Base-by-base conservation (phyloP, 2,329 filamentous ascomycete genomes). In the Aureobasidium namibiae region DNA sequence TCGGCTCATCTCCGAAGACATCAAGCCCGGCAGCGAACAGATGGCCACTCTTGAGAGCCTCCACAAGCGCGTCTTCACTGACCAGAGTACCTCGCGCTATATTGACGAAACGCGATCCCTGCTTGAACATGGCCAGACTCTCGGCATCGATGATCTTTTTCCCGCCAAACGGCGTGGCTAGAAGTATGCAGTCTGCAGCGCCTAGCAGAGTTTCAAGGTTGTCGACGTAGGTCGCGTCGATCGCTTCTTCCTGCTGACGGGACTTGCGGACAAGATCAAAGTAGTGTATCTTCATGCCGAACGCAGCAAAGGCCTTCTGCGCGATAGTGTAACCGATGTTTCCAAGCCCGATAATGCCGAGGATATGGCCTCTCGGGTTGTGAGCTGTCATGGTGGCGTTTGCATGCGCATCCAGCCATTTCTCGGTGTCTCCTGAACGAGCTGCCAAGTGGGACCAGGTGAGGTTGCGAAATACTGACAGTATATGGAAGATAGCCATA, bases 301-400 rank as follows among this genome's bases (percentile, higher is more conserved):
- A 87, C 0, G 80, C 82, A 0, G 75, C 65, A 31, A 73, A 69
- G 0, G 79, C 81, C 65, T 85, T 87, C 46, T 79, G 69, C 0
- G 83, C 87, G 23, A 90, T 78, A 7, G 62, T 59, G 50, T 66
- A 65, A 1, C 73, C 73, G 26, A 75, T 77, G 18, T 85, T 83
- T 2, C 87, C 87, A 3, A 90, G 77, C 0, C 88, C 88, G 33
- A 91, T 79, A 24, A 90, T 78, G 0, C 86, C 88, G 0, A 90
- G 76, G 0, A 74, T 74, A 58, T 82, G 80, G 13, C 78, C 76
- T 21, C 82, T 80, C 1, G 86, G 84, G 68, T 88, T 89, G 65
- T 82, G 81, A 2, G 85, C 83, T 11, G 78, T 75, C 6, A 77
- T 76, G 0, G 85, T 83, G 1, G 84, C 82, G 59, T 79, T 76